Evolutionary conservation across 345 rosid genomes (phyloP).

Genomic region (Alliaria petiolata): DNA sequence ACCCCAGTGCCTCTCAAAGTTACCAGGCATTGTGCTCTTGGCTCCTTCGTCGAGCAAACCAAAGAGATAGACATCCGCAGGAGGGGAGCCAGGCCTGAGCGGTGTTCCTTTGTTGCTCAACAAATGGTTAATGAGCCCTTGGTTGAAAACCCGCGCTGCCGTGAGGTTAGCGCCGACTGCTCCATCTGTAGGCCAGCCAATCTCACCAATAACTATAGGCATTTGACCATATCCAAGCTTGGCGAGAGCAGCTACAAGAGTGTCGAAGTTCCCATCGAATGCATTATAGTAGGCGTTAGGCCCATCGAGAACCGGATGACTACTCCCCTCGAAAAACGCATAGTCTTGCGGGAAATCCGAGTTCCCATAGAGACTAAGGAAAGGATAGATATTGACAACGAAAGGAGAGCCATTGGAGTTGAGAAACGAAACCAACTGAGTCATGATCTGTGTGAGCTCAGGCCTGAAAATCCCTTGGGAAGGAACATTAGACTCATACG

Average conservation of each 20-base stretch:
- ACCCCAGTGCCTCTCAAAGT: conserved; percentile 97
- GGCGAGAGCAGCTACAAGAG: conserved; percentile 81
- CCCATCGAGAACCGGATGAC: conserved; percentile 81
- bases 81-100: conserved; percentile 74
- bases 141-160: conserved; percentile 85
- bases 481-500: conserved; percentile 77
- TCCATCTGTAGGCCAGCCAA: conserved; percentile 97
- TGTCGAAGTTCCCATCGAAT: conserved; percentile 90
- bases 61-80: conserved; percentile 80
- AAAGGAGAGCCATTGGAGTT: conserved; percentile 88
- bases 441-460: conserved; percentile 76
- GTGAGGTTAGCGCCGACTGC: conserved; percentile 73
- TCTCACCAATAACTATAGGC: conserved; percentile 92
- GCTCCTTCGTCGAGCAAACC: conserved; percentile 92
- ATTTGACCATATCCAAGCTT: conserved; percentile 84
- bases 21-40: conserved; percentile 76
- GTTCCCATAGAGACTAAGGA: conserved; percentile 85
- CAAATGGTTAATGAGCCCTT: conserved; percentile 73
- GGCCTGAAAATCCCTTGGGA: conserved; percentile 90
- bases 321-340: conserved; percentile 82
- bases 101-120: conserved; percentile 83
- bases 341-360: conserved; percentile 94
- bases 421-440: conserved; percentile 79
- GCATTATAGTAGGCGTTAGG: conserved; percentile 76
- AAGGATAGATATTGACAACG: conserved; percentile 90